phyloP scores from a whole-genome alignment of 169 alveolate species.

The Plasmodium ovale region DNA sequence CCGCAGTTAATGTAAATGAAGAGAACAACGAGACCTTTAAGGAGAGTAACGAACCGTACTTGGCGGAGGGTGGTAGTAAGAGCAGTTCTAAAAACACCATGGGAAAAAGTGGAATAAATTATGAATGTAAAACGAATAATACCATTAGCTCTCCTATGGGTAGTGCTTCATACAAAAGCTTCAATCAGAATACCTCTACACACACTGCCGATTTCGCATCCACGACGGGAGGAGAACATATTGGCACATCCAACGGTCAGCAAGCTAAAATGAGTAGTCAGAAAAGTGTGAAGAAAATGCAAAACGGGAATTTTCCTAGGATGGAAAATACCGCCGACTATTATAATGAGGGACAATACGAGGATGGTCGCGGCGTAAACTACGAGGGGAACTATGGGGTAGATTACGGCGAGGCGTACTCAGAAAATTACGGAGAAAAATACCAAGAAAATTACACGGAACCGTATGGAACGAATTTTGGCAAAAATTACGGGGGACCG shows the following conservation, averaged over 20 bases:
- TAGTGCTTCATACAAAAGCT: no score
- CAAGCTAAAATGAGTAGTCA: background rate
- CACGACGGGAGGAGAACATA: no score
- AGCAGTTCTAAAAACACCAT: constrained; percentile 3
- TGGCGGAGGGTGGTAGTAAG: no score
- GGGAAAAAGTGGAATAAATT: background rate
- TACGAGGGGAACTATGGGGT: background rate
- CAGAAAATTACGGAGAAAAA: no score
- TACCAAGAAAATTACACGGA: no score
- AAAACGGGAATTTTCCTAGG: background rate
- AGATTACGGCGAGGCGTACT: no score
- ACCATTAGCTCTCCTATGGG: no score
- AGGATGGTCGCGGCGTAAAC: background rate
- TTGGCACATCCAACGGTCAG: no score
- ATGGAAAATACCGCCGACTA: constrained; percentile 6
- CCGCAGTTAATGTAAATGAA: background rate
- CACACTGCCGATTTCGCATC: no score
- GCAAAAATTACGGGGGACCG: no score
- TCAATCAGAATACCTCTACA: no score
- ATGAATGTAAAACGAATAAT: constrained; percentile 9
- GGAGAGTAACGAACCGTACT: constrained; percentile 8
- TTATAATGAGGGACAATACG: background rate
- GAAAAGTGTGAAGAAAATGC: background rate
- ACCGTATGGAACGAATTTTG: no score
- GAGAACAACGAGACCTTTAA: constrained; percentile 2